These are phyloP conservation scores for Rhododendron simsii DNA, from an alignment of 148 eudicot genomes.

Conservation along the genomic window DNA sequence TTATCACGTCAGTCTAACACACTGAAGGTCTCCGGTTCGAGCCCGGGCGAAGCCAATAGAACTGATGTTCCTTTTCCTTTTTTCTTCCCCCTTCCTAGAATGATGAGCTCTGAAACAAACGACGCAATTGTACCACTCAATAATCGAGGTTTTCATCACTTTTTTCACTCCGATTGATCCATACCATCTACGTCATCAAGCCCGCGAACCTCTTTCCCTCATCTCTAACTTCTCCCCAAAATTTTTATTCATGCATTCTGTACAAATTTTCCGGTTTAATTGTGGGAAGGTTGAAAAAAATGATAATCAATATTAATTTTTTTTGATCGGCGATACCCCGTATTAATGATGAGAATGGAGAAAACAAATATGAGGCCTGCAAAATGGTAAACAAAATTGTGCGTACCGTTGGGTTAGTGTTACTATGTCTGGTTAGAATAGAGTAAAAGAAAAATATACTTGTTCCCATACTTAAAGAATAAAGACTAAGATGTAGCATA, in stretches of 20 bases:
- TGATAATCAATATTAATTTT: background rate
- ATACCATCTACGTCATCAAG: no score
- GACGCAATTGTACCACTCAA: background rate
- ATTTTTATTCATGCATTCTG: background rate
- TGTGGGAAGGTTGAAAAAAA: background rate
- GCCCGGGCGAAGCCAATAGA: constrained; percentile 73
- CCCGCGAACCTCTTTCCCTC: background rate
- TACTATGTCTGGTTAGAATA: no score
- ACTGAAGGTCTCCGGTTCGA: constrained; percentile 99
- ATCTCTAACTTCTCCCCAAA: background rate
- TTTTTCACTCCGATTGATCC: background rate
- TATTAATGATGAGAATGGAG: background rate
- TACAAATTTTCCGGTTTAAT: no score
- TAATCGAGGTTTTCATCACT: background rate
- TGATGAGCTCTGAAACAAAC: no score
- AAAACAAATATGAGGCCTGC: background rate
- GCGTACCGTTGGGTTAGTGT: no score
- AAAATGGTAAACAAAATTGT: background rate
- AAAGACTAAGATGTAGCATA: no score
- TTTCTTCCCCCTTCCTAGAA: no score
- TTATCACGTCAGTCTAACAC: constrained; percentile 99
- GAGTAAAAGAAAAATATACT: no score
- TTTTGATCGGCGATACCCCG: no score
- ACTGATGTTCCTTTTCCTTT: no score
- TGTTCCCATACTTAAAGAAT: no score